Base-by-base conservation (phyloP, 2,329 filamentous ascomycete genomes). In the Fusarium musae region DNA sequence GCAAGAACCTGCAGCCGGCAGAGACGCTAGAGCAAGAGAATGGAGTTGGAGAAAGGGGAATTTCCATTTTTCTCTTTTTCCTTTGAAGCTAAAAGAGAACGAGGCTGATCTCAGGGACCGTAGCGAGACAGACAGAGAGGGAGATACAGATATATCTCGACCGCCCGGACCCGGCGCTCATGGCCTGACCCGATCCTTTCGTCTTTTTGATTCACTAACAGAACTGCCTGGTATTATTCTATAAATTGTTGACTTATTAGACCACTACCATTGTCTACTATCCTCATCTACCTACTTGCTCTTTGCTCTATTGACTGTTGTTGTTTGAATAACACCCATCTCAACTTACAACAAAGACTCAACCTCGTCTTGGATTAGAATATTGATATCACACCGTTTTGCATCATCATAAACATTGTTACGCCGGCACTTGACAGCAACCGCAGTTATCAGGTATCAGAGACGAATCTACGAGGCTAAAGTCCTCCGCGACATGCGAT, bases 401-500 rank as follows among this genome's bases (percentile, higher is more conserved):
- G 44, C 69, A 68, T 73, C 66, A 73, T 56, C 46, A 52, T n/a
- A 30, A 21, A 36, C 46, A 36, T 57, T 54, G 42, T 53, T 46
- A 36, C 28, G n/a, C 32, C 39, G 63, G 52, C 49, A 67, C 30
- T 39, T 50, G n/a, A 30, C 26, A 63, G 62, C 30, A 72, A 15
- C 23, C 47, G 47, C 28, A 59, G 28, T 43, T 43, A 70, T 49
- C 32, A 43, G 61, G 30, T 46, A 63, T 26, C 23, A 47, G 42
- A 56, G 67, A 47, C 60, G 43, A 34, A 54, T 40, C 40, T 40
- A 52, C 36, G 44, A 49, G 66, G 62, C 52, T n/a, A 50, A 47
- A 39, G 59, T 36, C 46, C 40, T 59, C 66, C 64, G 74, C 83
- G 85, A 84, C 79, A 89, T 88, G 87, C 84, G 78, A 84, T 78